Base-by-base conservation (phyloP, 805 yeast species). In the Lachancea waltii region DNA sequence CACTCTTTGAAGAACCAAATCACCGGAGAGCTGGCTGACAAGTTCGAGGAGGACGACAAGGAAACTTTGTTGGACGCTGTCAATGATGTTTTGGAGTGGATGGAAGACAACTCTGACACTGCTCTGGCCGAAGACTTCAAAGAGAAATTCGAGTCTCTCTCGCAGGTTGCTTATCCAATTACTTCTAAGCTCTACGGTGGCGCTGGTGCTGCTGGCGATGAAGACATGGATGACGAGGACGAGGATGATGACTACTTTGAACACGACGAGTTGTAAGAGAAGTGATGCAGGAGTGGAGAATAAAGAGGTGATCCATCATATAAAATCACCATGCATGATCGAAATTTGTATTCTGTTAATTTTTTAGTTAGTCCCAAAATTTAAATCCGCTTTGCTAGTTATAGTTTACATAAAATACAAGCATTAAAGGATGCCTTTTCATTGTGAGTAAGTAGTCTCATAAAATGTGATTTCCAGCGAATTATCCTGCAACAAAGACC, bases 111-210 rank as follows among this genome's bases (percentile, higher is more conserved):
- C 66, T 78, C 72, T 55, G 94, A 85, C 42, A 69, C 84, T 46
- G 97, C 97, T 32, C 75, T 95, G 36, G 75, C 82, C 56, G 97
- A 89, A 66, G 98, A 92, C 58, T 82, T 84, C 52, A 94, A 85
- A 41, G 97, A 87, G 65, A 94, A 87, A 69, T 85, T 77, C 67
- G 89, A 83, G 54, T 68, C 82, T 58, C 75, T 90, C 63, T 75
- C 81, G 46, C 75, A 82, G 53, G 69, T 82, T 56, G 95, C 95
- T 33, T 80, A 81, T 65, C 97, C 97, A 64, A 89, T 92, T 56
- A 85, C 95, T 36, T 74, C 90, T 48, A 92, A 90, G 72, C 68
- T 90, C 41, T 83, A 82, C 64, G 79, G 73, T 43, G 77, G 72
- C 42, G 76, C 72, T 33, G 72, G 64, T 42, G 73, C 65, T 36